Evolutionary conservation across 352 stramenopile genomes (phyloP).

Genomic region (Hyaloperonospora arabidopsidis): DNA sequence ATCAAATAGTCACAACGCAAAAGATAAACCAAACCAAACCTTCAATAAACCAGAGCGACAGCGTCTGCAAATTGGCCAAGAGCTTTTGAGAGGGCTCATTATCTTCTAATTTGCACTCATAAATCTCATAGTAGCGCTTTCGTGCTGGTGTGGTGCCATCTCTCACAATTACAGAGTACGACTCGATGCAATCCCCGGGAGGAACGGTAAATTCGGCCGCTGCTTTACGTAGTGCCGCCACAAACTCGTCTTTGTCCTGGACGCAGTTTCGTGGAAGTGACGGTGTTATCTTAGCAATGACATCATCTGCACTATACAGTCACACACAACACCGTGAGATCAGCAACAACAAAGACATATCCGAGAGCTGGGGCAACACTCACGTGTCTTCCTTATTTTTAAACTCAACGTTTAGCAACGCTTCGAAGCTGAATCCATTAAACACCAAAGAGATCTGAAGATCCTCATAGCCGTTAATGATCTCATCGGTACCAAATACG

Average conservation of each 20-base stretch:
- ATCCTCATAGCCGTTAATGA: slow-evolving; percentile 53
- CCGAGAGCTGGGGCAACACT: slow-evolving; percentile 2
- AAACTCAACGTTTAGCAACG: slow-evolving; percentile 45
- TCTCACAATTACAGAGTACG: slow-evolving; percentile 28
- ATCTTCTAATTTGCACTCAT: slow-evolving; percentile 50
- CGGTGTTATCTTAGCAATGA: slow-evolving; percentile 38
- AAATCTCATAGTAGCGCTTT: slow-evolving; percentile 53
- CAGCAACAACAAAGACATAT: not conserved
- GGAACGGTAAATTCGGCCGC: slow-evolving; percentile 30
- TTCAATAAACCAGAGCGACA: slow-evolving; percentile 83
- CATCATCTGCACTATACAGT: slow-evolving; percentile 34
- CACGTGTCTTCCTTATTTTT: slow-evolving; percentile 44
- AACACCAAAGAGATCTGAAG: slow-evolving; percentile 53
- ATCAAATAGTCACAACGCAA: not conserved
- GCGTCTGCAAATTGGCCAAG: slow-evolving; percentile 58
- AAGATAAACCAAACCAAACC: slow-evolving; percentile 17
- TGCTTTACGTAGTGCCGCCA: slow-evolving; percentile 15
- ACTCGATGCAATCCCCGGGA: slow-evolving; percentile 32
- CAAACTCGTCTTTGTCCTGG: slow-evolving; percentile 37
- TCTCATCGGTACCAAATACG: slow-evolving; percentile 64
- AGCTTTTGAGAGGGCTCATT: slow-evolving; percentile 49
- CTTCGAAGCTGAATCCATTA: slow-evolving; percentile 57
- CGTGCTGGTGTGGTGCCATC: not conserved
- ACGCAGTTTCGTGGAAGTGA: slow-evolving; percentile 43
- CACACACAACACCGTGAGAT: not conserved